Base-by-base conservation (phyloP, 768 basidiomycete species). In the Mycena epipterygia region DNA sequence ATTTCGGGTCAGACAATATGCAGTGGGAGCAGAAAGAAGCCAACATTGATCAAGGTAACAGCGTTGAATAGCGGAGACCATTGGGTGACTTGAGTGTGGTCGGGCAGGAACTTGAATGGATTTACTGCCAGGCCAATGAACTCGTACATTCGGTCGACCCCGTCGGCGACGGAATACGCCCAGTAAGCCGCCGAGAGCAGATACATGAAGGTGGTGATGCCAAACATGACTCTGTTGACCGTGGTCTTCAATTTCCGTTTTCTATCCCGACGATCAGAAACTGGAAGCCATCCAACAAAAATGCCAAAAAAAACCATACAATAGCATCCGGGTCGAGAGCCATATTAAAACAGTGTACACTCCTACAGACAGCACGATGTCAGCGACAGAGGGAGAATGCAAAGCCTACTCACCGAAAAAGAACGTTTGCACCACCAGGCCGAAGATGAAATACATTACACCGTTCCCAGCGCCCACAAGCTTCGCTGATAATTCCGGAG, bases 41-140 rank as follows among this genome's bases (percentile, higher is more conserved):
- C 11, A 8, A 71, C 64, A 41, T 72, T 72, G 21, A 67, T 30
- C 21, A 67, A 48, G 27, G 29, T 64, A 19, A 72, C 12, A 17
- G 71, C 59, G 44, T 72, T 72, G 62, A 68, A 72, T 30, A 72
- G 33, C 1, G 66, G 66, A 0, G 67, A 64, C 67, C 66, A 68
- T 49, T 61, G 16, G 19, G 66, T 72, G 27, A 68, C 57, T 63
- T 11, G 16, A 13, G 56, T 60, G 21, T 68, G 66, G 37, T 41
- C 39, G 53, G 51, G 37, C 9, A n/a, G 21, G 19, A 5, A 17
- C 14, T 32, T 2, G 53, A 32, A 42, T 4, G 19, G 66, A 67
- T 29, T 72, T n/a, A 2, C 25, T 4, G 49, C 62, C 21, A 59
- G 32, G 46, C 11, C 21, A 13, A 51, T 53, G 30, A 55, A 56